A percentile compares a stretch with the other conserved stretches of the same genome.
These are phyloP conservation scores for Fraxinus albicans DNA, from an alignment of 305 asterid species.

Conservation along the genomic window DNA sequence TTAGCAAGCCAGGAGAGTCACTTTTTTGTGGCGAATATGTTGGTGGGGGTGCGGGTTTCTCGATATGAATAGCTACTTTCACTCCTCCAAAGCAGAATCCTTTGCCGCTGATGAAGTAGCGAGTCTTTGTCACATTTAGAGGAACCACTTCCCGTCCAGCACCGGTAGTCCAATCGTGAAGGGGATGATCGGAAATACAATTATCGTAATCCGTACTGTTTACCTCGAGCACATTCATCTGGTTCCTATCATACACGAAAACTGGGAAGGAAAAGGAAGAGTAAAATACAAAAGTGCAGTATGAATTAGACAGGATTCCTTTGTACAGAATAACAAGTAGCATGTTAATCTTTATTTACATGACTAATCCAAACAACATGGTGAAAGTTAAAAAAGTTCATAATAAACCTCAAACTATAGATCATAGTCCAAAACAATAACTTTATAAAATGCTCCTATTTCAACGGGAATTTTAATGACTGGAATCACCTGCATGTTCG, in stretches of 20 bases:
- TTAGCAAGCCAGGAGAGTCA: conserved; percentile 25
- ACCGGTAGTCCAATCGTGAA: conserved; percentile 74
- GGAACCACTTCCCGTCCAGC: conserved; percentile 90
- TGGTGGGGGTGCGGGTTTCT: conserved; percentile 69
- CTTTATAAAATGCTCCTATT: too few relatives aligned
- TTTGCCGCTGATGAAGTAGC: conserved; percentile 70
- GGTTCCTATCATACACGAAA: conserved; percentile 78
- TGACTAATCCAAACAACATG: not conserved
- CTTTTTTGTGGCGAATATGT: conserved; percentile 39
- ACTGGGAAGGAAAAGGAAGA: conserved; percentile 31
- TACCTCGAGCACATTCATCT: conserved; percentile 66
- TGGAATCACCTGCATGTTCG: not conserved
- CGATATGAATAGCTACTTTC: conserved; percentile 59
- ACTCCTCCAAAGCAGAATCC: conserved; percentile 79
- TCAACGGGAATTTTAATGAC: too few relatives aligned
- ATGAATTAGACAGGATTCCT: too few relatives aligned
- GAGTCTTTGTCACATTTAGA: conserved; percentile 57
- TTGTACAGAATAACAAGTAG: not conserved
- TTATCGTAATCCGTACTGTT: conserved; percentile 64
- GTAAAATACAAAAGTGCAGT: not conserved
- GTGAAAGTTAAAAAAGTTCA: not conserved
- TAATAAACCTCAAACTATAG: too few relatives aligned
- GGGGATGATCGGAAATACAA: conserved; percentile 57
- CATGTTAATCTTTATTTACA: not conserved
- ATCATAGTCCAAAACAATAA: too few relatives aligned